Evolutionary conservation across 768 basidiomycete genomes (phyloP).

Genomic region (Clavaria fumosa): DNA sequence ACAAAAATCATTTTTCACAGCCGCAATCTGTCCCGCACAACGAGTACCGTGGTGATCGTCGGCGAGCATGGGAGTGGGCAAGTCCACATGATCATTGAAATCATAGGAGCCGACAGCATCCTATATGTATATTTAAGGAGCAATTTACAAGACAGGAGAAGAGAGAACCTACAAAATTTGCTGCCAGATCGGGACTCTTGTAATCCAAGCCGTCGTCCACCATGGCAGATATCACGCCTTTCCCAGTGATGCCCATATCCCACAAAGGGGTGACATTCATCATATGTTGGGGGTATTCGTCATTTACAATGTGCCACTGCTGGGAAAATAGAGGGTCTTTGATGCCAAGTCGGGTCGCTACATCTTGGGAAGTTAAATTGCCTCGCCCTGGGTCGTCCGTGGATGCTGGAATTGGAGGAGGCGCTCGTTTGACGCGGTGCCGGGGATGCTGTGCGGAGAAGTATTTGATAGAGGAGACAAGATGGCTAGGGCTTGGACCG

Average conservation of each 20-base stretch:
- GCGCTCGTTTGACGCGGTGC: constrained; percentile 58
- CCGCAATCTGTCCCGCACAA: constrained; percentile 94
- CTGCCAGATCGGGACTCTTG: constrained; percentile 68
- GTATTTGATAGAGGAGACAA: constrained; percentile 43
- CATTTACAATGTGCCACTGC: constrained; percentile 96
- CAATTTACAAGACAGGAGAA: background rate
- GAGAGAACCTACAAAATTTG: constrained; percentile 68
- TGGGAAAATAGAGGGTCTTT: constrained; percentile 65
- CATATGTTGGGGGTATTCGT: constrained; percentile 60
- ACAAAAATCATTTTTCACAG: constrained; percentile 82
- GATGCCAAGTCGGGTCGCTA: constrained; percentile 51
- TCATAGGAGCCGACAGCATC: constrained; percentile 82
- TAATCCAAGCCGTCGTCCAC: constrained; percentile 96
- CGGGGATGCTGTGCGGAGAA: constrained; percentile 51
- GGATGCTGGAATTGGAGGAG: constrained; percentile 36
- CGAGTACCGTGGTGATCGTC: constrained; percentile 97
- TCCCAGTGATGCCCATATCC: constrained; percentile 81
- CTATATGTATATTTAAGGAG: constrained; percentile 34
- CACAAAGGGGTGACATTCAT: constrained; percentile 92
- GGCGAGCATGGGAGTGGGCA: constrained; percentile 74
- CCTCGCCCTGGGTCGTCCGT: constrained; percentile 12
- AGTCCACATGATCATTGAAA: constrained; percentile 82
- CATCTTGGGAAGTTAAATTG: constrained; percentile 25
- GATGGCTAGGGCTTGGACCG: constrained; percentile 22
- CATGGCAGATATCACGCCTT: constrained; percentile 73